Conservation (phyloP, 73 alveolate genomes). For the Blepharisma stoltei region DNA sequence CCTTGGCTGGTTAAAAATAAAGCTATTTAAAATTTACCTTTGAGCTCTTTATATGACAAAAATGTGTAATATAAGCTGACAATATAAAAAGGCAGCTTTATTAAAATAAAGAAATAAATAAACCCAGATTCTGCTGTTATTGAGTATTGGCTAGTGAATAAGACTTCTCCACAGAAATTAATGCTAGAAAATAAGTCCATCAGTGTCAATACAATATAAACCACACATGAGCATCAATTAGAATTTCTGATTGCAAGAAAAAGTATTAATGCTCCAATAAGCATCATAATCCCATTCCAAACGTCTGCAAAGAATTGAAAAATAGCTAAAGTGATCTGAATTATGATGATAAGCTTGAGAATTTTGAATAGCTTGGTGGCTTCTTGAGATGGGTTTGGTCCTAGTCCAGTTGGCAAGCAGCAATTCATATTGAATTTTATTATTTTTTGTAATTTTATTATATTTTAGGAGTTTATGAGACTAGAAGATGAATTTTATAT, state of each 20-base stretch:
- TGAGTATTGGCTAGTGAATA: no score
- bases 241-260: not conserved
- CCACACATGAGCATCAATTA: not conserved
- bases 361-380: not conserved
- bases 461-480: no score
- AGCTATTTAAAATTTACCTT: no score
- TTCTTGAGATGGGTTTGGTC: not conserved
- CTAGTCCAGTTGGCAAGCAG: not conserved
- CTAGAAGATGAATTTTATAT: no score
- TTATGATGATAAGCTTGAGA: not conserved
- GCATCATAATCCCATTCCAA: not conserved
- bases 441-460: no score
- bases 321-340: not conserved
- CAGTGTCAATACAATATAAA: not conserved
- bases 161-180: no score
- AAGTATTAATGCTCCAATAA: not conserved
- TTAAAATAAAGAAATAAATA: no score
- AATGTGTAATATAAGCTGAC: no score
- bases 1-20: no score
- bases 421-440: not conserved
- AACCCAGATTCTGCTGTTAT: no score
- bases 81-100: no score
- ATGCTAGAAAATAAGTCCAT: not conserved
- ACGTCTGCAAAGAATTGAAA: not conserved
- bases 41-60: no score